A percentile compares a stretch with the other conserved stretches of the same genome.
phyloP scores from a whole-genome alignment of 805 yeast species.

The Henningerozyma blattae region DNA sequence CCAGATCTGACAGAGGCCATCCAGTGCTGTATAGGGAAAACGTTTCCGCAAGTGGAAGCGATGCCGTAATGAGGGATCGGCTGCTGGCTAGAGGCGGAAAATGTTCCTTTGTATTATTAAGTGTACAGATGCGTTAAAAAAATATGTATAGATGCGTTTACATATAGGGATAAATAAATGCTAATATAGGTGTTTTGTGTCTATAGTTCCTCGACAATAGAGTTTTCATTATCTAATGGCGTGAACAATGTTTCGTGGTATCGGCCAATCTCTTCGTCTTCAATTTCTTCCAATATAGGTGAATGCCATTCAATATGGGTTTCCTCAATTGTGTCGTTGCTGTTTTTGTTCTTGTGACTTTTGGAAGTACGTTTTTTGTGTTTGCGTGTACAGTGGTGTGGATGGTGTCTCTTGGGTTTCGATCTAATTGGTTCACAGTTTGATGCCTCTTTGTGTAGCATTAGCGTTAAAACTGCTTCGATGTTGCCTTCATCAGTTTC shows the following conservation, averaged over 20 bases:
- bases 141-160: no score
- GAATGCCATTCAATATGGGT: not conserved
- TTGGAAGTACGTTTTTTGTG: no score
- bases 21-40: no score
- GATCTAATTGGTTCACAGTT: not conserved
- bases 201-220: conserved; percentile 1
- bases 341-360: not conserved
- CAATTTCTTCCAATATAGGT: conserved; percentile 2
- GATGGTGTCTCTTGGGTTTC: not conserved
- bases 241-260: not conserved
- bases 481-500: no score
- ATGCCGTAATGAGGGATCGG: no score
- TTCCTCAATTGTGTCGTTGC: not conserved
- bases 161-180: no score
- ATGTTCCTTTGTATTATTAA: no score
- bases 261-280: conserved; percentile 1
- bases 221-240: not conserved
- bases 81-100: no score
- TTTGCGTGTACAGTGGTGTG: no score
- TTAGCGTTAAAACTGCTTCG: not conserved
- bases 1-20: no score
- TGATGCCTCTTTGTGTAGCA: not conserved
- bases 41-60: no score
- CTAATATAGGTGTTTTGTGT: not conserved
- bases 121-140: no score